Conservation (phyloP, 345 rosid genomes). For the Moricandia moricandioides region DNA sequence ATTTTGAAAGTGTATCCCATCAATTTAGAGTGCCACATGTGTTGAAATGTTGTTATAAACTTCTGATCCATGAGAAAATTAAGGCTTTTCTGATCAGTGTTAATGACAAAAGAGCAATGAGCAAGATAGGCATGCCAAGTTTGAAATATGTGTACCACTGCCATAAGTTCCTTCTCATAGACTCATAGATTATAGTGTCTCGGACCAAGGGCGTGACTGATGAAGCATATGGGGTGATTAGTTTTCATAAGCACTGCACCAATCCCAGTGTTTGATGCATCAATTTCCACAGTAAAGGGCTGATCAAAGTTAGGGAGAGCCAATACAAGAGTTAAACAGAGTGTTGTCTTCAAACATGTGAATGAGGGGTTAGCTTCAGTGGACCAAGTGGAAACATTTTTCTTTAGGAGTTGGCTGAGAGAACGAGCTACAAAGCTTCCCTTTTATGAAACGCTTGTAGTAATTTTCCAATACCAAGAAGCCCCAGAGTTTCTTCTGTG, state of each 20-base stretch:
- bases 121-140: neutral
- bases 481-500: no score
- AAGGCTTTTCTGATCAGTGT: neutral
- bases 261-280: no score
- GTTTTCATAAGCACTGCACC: no score
- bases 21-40: neutral
- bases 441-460: no score
- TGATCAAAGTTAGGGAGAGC: neutral
- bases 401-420: no score
- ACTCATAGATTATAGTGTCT: neutral
- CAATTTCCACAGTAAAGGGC: no score
- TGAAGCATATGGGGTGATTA: no score
- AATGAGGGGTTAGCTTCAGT: no score
- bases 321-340: neutral
- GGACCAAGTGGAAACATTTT: no score
- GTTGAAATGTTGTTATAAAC: neutral
- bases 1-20: neutral
- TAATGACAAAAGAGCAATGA: neutral
- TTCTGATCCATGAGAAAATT: neutral
- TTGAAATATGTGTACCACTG: neutral
- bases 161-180: neutral
- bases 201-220: neutral
- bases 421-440: no score
- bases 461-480: no score
- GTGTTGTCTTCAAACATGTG: no score